These are phyloP conservation scores for Teunomyces barrocoloradensis DNA, from an alignment of 805 yeast genomes.

Conservation along the genomic window DNA sequence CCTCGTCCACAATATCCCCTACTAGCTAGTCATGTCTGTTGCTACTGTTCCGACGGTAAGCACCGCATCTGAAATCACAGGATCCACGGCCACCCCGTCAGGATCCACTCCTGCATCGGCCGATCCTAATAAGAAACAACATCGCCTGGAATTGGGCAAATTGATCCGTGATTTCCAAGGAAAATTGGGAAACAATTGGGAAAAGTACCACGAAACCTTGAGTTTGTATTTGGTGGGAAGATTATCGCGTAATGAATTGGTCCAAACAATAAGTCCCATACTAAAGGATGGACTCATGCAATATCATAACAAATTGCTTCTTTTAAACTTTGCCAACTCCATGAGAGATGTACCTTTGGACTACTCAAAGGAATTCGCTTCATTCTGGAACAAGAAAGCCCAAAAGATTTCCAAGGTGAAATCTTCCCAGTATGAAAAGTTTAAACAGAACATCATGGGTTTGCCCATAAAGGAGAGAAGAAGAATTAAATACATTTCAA, in stretches of 20 bases:
- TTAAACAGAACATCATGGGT: constrained; percentile 84
- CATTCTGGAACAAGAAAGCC: constrained; percentile 49
- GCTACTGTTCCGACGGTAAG: constrained; percentile 1
- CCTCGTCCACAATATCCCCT: neutral
- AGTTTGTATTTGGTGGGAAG: constrained; percentile 76
- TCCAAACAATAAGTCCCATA: constrained; percentile 54
- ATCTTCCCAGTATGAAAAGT: constrained; percentile 71
- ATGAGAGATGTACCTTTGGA: constrained; percentile 71
- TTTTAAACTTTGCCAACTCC: constrained; percentile 82
- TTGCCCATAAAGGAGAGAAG: constrained; percentile 81
- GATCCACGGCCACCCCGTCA: neutral
- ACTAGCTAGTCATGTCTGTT: neutral
- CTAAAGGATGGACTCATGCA: constrained; percentile 50
- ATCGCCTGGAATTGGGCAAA: constrained; percentile 34
- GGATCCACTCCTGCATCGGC: neutral
- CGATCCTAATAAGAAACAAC: constrained; percentile 9
- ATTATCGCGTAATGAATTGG: constrained; percentile 72
- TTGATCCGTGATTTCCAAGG: constrained; percentile 73
- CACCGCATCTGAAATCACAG: neutral
- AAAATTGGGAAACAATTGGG: constrained; percentile 80
- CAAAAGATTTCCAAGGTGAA: constrained; percentile 48
- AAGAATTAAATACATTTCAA: constrained; percentile 76
- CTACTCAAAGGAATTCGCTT: constrained; percentile 40
- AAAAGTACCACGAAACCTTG: constrained; percentile 74
- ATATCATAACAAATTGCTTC: constrained; percentile 78